Percentiles rank a stretch among this genome's conserved stretches.
These are phyloP conservation scores for Brassica hybrid DNA, from an alignment of 441 rosid species.

Conservation along the genomic window DNA sequence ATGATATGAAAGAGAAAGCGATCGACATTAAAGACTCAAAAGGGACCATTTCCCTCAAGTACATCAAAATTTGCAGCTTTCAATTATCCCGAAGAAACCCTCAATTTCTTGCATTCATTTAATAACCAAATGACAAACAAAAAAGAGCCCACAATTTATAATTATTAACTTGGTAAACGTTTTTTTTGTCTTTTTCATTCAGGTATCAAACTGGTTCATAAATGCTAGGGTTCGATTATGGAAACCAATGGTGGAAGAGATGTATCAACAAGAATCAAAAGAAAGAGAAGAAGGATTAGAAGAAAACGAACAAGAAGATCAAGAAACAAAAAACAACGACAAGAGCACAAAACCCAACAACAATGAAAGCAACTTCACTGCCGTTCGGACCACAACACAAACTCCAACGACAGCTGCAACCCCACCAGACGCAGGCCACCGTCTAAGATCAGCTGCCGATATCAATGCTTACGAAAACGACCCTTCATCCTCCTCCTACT, in stretches of 20 bases:
- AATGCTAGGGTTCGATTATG: constrained; percentile 97
- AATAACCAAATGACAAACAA: constrained; percentile 34
- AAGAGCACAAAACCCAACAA: constrained; percentile 43
- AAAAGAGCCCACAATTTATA: neutral
- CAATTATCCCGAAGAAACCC: constrained; percentile 34
- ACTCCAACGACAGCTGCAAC: constrained; percentile 54
- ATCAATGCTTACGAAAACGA: constrained; percentile 64
- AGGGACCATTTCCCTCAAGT: constrained; percentile 36
- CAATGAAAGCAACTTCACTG: constrained; percentile 45
- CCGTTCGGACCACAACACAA: constrained; percentile 51
- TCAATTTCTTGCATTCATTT: constrained; percentile 37
- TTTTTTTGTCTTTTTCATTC: constrained; percentile 1
- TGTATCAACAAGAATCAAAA: constrained; percentile 89
- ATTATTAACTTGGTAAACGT: constrained; percentile 12
- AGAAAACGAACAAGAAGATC: constrained; percentile 27
- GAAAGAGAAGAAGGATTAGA: constrained; percentile 46
- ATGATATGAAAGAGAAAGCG: constrained; percentile 19
- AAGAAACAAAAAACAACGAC: constrained; percentile 36
- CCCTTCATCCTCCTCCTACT: constrained; percentile 51
- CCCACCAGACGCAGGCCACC: constrained; percentile 47
- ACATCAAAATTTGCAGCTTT: constrained; percentile 45
- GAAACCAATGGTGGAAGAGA: constrained; percentile 99
- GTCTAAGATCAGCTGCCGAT: constrained; percentile 53
- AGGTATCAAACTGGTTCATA: constrained; percentile 76
- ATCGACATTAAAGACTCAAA: constrained; percentile 39